Conservation (phyloP, 2,329 filamentous ascomycete genomes). For the Aureobasidium sp. region DNA sequence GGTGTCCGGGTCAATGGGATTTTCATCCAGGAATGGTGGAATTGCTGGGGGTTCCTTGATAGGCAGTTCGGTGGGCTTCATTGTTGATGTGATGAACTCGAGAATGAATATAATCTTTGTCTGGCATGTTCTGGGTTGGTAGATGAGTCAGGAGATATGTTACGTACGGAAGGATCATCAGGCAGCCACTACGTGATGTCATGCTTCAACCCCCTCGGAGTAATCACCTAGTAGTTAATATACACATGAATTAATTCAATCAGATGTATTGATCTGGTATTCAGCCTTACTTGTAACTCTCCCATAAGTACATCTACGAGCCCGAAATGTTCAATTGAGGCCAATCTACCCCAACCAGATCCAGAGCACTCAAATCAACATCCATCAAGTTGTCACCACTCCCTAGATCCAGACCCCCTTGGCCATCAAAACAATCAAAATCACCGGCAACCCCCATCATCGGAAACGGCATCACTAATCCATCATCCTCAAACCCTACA, state of each 20-base stretch:
- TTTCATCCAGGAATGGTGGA: not conserved
- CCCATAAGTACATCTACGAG: not conserved
- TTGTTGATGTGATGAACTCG: too few relatives aligned
- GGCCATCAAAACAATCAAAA: not conserved
- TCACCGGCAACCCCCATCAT: not conserved
- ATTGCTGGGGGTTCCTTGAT: too few relatives aligned
- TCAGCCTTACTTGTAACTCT: not conserved
- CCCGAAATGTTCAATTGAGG: not conserved
- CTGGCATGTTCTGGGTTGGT: too few relatives aligned
- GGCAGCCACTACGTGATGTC: not conserved
- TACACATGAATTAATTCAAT: too few relatives aligned
- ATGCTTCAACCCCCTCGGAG: not conserved
- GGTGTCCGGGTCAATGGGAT: not conserved
- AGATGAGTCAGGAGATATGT: too few relatives aligned
- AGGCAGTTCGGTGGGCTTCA: too few relatives aligned
- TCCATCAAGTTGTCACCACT: not conserved
- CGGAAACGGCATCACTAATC: not conserved
- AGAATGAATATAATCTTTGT: too few relatives aligned
- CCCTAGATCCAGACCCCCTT: not conserved
- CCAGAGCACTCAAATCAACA: slow-evolving; percentile 11
- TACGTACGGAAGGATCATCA: not conserved
- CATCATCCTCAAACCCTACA: not conserved
- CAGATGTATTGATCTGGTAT: not conserved
- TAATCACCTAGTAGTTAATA: too few relatives aligned
- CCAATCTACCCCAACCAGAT: not conserved